A percentile compares a stretch with the other conserved stretches of the same genome.
phyloP scores from a whole-genome alignment of 2,329 filamentous ascomycete genomes.

The Alternaria hordeiaustralica region DNA sequence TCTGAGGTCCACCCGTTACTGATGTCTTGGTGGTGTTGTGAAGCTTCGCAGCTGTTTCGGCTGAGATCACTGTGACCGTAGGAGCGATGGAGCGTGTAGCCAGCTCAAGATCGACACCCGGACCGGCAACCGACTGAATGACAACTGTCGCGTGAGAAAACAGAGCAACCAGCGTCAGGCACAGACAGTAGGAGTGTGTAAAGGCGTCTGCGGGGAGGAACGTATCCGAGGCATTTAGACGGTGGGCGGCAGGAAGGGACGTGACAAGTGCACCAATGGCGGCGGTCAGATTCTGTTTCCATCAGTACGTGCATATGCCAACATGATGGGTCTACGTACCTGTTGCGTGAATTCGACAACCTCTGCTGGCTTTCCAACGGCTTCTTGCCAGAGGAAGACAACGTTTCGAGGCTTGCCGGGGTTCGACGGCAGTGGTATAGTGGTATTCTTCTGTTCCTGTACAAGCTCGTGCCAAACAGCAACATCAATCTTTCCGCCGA shows the following conservation, averaged over 20 bases:
- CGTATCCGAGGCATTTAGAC: conserved; percentile 75
- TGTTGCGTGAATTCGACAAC: conserved; percentile 81
- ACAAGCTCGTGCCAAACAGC: conserved; percentile 94
- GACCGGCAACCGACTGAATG: conserved; percentile 84
- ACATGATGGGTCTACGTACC: conserved; percentile 44
- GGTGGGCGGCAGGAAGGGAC: conserved; percentile 75
- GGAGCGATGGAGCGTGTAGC: conserved; percentile 78
- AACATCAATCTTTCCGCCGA: conserved; percentile 76
- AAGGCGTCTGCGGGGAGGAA: conserved; percentile 86
- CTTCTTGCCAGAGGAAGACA: conserved; percentile 70
- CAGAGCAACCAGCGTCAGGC: conserved; percentile 80
- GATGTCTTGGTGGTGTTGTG: conserved; percentile 68
- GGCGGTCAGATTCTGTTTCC: conserved; percentile 78
- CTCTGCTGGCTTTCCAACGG: conserved; percentile 60
- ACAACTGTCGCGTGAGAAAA: conserved; percentile 85
- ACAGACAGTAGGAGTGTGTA: conserved; percentile 78
- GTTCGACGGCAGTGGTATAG: conserved; percentile 68
- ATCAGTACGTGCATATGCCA: conserved; percentile 13
- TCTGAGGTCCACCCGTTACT: conserved; percentile 68
- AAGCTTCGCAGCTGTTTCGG: conserved; percentile 72
- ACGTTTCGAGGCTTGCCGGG: conserved; percentile 60
- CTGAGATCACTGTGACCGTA: conserved; percentile 80
- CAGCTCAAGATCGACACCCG: conserved; percentile 71
- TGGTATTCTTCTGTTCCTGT: conserved; percentile 64
- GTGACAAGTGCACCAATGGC: conserved; percentile 79